Base-by-base conservation (phyloP, 2,329 filamentous ascomycete genomes). In the Huntiella savannae region DNA sequence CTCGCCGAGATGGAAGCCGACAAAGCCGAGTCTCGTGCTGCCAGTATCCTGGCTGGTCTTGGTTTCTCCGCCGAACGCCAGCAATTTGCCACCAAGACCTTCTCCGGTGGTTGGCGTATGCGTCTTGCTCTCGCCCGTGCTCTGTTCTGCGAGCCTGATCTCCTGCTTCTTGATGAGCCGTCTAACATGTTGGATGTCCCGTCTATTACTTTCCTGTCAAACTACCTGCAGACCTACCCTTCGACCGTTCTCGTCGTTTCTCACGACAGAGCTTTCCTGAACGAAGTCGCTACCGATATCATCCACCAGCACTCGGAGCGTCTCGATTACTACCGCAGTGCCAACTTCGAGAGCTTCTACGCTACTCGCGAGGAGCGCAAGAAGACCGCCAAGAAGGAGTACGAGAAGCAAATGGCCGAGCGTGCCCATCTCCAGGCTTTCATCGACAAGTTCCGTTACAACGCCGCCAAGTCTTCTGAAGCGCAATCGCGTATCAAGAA, bases 151-250 rank as follows among this genome's bases (percentile, higher is more conserved):
- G 91, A 98, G 61, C 91, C 91, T 38, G 91, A 98, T 64, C 69
- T 98, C 45, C 67, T 98, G 50, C 73, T 98, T 60, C 85, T 98
- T 55, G 91, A 98, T 68, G 91, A 98, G 77, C 91, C 91, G 66
- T 96, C 88, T 47, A 96, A 96, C 77, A 96, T 96, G 88, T 86
- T 98, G 84, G 91, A 96, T 65, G 91, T 98, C 49, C 91, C 91
- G n/a, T 96, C 91, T 17, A 96, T 98, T 59, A 92, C 91, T 48
- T 98, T 96, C 75, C 73, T 98, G 60, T 82, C 88, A 41, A 88
- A 87, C 58, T 98, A 98, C 59, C 79, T 98, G 6, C 87, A 95
- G 62, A 70, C 69, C 42, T 98, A 98, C 59, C 88, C 88, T 35
- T 94, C 85, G 63, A 96, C 91, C 2, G 78, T 98, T 22, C 71